Conservation (phyloP, 306 rosid species). For the Cucumis melo region DNA sequence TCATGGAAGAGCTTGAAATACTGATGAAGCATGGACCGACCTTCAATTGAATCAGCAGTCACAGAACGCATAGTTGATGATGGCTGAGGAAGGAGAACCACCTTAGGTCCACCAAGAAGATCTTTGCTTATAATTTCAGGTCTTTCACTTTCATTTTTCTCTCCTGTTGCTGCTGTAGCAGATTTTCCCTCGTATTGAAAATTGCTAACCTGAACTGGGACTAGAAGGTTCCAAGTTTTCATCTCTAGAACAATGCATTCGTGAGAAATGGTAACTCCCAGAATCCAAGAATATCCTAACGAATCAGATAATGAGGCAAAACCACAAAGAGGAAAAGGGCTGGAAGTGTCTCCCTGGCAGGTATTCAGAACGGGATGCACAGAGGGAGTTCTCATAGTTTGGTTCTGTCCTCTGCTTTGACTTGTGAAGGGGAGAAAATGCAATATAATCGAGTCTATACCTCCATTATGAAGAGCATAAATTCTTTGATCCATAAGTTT, state of each 20-base stretch:
- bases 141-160: slow-evolving; percentile 34
- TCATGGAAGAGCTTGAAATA: slow-evolving; percentile 92
- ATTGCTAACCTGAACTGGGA: slow-evolving; percentile 43
- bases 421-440: slow-evolving; percentile 94
- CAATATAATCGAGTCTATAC: slow-evolving; percentile 84
- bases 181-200: slow-evolving; percentile 21
- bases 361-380: slow-evolving; percentile 81
- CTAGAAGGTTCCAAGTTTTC: slow-evolving; percentile 70
- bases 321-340: slow-evolving; percentile 52
- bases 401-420: slow-evolving; percentile 60
- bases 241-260: slow-evolving; percentile 81
- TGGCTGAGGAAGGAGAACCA: slow-evolving; percentile 61
- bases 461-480: slow-evolving; percentile 75
- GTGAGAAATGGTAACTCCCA: slow-evolving; percentile 50
- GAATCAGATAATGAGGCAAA: slow-evolving; percentile 85
- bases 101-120: slow-evolving; percentile 74
- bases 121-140: slow-evolving; percentile 72
- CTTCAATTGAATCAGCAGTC: slow-evolving; percentile 88
- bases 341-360: slow-evolving; percentile 58
- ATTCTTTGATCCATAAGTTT: slow-evolving; percentile 79
- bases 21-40: slow-evolving; percentile 76
- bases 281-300: slow-evolving; percentile 93
- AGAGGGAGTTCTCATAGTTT: slow-evolving; percentile 70
- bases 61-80: slow-evolving; percentile 62
- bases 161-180: slow-evolving; percentile 13